Evolutionary conservation across 176 grass and related monocot species (phyloP).

Genomic region (Secale cereale): DNA sequence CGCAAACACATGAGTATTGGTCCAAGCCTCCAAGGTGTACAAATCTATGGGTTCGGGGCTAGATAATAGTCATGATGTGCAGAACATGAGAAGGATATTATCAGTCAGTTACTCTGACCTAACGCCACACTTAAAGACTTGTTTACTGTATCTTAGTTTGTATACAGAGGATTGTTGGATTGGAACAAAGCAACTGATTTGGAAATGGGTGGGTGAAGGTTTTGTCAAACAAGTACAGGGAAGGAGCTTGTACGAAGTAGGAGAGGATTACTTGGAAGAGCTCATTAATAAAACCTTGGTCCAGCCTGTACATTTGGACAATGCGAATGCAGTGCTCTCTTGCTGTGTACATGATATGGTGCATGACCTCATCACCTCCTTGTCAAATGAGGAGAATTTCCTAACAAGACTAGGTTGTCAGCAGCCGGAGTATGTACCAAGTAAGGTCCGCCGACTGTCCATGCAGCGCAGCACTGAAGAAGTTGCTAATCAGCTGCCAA

Average conservation of each 20-base stretch:
- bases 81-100: conserved; percentile 6
- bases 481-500: neutral
- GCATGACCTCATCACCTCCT: neutral
- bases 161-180: neutral
- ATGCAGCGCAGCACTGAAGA: fast-evolving
- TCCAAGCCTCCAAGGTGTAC: neutral
- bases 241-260: neutral
- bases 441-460: neutral
- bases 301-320: fast-evolving
- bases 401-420: neutral
- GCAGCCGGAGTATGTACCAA: fast-evolving
- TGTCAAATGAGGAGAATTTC: conserved; percentile 15
- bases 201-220: conserved; percentile 9
- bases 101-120: conserved; percentile 3
- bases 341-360: conserved; percentile 21
- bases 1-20: neutral
- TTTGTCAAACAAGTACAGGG: neutral
- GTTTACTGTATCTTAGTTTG: neutral
- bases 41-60: neutral
- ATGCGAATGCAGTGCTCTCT: fast-evolving
- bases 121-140: neutral
- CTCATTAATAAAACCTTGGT: conserved; percentile 9
- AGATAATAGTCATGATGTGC: neutral
- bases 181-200: fast-evolving
- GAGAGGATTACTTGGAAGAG: neutral